Percentiles rank a stretch among this genome's conserved stretches.
Conservation (phyloP, 805 yeast genomes). For the Yarrowia osloensis region DNA sequence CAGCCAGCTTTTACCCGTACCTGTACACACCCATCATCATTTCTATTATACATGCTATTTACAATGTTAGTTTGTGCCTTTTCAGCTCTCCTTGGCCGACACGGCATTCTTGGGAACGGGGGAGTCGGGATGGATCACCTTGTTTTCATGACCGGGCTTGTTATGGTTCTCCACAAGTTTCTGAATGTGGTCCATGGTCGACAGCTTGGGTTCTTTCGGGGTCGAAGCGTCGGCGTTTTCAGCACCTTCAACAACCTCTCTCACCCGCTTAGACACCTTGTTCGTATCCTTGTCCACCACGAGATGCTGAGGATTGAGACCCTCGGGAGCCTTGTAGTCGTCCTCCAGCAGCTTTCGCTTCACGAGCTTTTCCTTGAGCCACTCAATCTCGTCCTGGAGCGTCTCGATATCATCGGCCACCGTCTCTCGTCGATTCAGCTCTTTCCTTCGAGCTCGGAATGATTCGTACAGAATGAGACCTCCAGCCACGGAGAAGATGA, state of each 20-base stretch:
- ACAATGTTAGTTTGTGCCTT: constrained; percentile 12
- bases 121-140: constrained; percentile 5
- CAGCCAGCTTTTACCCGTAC: too few species aligned
- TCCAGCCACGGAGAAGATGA: constrained; percentile 81
- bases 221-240: background rate
- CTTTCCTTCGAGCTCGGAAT: constrained; percentile 65
- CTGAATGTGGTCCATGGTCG: constrained; percentile 15
- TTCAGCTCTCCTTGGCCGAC: background rate
- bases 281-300: constrained; percentile 36
- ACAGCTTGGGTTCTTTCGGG: background rate
- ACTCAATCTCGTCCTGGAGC: constrained; percentile 68
- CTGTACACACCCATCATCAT: too few species aligned
- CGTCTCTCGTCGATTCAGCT: constrained; percentile 58
- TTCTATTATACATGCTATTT: constrained; percentile 24
- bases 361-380: constrained; percentile 48
- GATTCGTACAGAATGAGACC: constrained; percentile 71
- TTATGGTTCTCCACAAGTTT: constrained; percentile 9
- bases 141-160: constrained; percentile 9
- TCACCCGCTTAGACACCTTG: constrained; percentile 14
- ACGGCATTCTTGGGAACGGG: constrained; percentile 25
- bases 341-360: constrained; percentile 46
- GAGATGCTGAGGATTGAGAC: constrained; percentile 50
- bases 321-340: constrained; percentile 54
- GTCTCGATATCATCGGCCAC: constrained; percentile 72
- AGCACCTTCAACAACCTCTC: background rate